phyloP scores from a whole-genome alignment of 169 alveolate species.

The Cryptosporidium bovis region DNA sequence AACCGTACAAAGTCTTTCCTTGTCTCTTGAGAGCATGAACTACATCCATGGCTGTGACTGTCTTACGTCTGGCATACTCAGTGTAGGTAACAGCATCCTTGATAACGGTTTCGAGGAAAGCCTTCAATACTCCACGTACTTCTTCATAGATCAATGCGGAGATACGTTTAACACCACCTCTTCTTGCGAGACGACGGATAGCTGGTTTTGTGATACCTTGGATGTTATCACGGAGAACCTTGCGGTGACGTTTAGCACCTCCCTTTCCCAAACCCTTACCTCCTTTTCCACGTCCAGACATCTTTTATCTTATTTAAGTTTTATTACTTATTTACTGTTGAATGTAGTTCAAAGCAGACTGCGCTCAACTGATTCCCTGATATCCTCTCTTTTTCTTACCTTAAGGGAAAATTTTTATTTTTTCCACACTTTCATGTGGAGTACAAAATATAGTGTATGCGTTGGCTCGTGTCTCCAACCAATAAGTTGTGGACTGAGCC shows the following conservation, averaged over 20 bases:
- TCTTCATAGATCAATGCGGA: constrained; percentile 98
- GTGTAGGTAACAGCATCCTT: constrained; percentile 99
- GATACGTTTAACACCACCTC: constrained; percentile 99
- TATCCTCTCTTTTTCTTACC: neutral
- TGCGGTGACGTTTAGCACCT: constrained; percentile 98
- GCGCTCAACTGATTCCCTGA: constrained; percentile 68
- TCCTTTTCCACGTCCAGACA: constrained; percentile 97
- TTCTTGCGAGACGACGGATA: constrained; percentile 99
- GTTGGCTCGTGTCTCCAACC: constrained; percentile 30
- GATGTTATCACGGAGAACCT: constrained; percentile 95
- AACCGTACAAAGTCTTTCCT: constrained; percentile 99
- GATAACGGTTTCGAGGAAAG: constrained; percentile 97
- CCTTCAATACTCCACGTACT: constrained; percentile 97
- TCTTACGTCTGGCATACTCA: constrained; percentile 99
- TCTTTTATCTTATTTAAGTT: constrained; percentile 76
- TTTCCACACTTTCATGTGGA: constrained; percentile 76
- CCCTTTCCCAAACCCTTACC: constrained; percentile 99
- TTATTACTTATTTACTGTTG: constrained; percentile 35
- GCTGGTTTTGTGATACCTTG: constrained; percentile 99
- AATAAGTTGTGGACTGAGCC: constrained; percentile 47
- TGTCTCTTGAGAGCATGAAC: constrained; percentile 99
- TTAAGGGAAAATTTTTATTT: constrained; percentile 55
- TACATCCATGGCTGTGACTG: constrained; percentile 99
- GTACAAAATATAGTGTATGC: constrained; percentile 5
- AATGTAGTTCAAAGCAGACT: constrained; percentile 74